phyloP scores from a whole-genome alignment of 2,329 filamentous ascomycete genomes.

The Clonostachys solani region DNA sequence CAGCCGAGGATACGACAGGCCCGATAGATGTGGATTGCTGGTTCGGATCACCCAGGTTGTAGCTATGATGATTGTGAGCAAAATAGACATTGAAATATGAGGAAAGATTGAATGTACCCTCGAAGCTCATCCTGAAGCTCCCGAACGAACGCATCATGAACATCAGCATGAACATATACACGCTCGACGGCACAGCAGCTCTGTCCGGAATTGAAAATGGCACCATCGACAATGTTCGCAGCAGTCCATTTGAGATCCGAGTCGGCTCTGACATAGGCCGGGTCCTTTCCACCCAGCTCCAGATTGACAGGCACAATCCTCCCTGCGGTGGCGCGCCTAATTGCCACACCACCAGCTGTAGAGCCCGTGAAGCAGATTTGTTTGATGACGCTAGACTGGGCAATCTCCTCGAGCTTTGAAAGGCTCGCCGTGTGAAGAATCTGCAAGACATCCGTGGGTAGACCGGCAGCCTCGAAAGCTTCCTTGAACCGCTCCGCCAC shows the following conservation, averaged over 20 bases:
- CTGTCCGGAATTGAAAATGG: conserved; percentile 98
- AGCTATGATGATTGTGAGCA: conserved; percentile 30
- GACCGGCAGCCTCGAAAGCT: conserved; percentile 76
- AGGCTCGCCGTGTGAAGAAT: conserved; percentile 88
- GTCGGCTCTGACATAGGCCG: conserved; percentile 81
- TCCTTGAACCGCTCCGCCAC: conserved; percentile 79
- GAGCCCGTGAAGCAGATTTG: conserved; percentile 93
- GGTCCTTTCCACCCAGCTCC: conserved; percentile 92
- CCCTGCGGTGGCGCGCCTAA: conserved; percentile 80
- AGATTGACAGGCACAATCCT: conserved; percentile 82
- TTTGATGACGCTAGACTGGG: conserved; percentile 71
- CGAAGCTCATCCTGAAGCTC: conserved; percentile 76
- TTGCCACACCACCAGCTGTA: conserved; percentile 78
- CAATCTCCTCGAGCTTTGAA: conserved; percentile 69
- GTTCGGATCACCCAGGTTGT: conserved; percentile 82
- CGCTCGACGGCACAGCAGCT: conserved; percentile 92
- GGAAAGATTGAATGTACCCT: conserved; percentile 16
- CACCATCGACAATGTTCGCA: conserved; percentile 89
- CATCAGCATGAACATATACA: conserved; percentile 81
- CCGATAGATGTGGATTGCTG: conserved; percentile 78
- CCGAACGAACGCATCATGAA: conserved; percentile 78
- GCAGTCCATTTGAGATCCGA: conserved; percentile 89
- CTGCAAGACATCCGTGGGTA: conserved; percentile 81
- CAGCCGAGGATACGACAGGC: conserved; percentile 79
- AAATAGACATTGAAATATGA: too few relatives aligned